Evolutionary conservation across 1,284 basidiomycete species (phyloP).

Genomic region (Boletus semigastroideus): DNA sequence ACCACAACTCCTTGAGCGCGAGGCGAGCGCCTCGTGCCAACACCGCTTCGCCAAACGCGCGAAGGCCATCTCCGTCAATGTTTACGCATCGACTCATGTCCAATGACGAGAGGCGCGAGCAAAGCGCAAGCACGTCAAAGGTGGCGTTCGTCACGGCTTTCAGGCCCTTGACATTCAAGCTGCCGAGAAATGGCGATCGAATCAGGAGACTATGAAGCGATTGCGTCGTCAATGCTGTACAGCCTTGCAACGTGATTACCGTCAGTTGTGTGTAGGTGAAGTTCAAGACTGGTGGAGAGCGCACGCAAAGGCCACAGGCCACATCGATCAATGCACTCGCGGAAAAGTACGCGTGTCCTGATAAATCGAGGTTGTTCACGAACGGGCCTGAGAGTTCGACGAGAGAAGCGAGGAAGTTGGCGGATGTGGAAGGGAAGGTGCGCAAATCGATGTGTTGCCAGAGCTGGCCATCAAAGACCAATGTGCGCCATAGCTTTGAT

Average conservation of each 20-base stretch:
- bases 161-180: slow-evolving; percentile 68
- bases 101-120: slow-evolving; percentile 56
- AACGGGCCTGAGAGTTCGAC: slow-evolving; percentile 62
- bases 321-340: slow-evolving; percentile 51
- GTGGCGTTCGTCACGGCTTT: slow-evolving; percentile 70
- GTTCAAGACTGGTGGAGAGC: slow-evolving; percentile 32
- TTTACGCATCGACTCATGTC: slow-evolving; percentile 76
- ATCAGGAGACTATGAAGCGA: slow-evolving; percentile 72
- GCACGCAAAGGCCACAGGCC: slow-evolving; percentile 52
- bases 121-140: slow-evolving; percentile 63
- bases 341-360: slow-evolving; percentile 60
- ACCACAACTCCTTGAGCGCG: slow-evolving; percentile 55
- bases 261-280: slow-evolving; percentile 63
- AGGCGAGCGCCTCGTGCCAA: slow-evolving; percentile 46
- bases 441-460: slow-evolving; percentile 70
- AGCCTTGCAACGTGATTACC: slow-evolving; percentile 73
- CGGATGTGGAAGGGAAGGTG: slow-evolving; percentile 57
- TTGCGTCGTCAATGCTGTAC: slow-evolving; percentile 59
- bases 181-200: slow-evolving; percentile 62
- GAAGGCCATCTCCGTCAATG: slow-evolving; percentile 65
- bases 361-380: slow-evolving; percentile 61
- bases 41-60: slow-evolving; percentile 42
- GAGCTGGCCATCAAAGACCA: slow-evolving; percentile 86
- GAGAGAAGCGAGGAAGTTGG: slow-evolving; percentile 49
- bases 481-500: slow-evolving; percentile 74